Evolutionary conservation across 495 filamentous ascomycete species (phyloP), one percentile per base, ranked within the genome.

Genomic region (Penicillium cinerascens): DNA sequence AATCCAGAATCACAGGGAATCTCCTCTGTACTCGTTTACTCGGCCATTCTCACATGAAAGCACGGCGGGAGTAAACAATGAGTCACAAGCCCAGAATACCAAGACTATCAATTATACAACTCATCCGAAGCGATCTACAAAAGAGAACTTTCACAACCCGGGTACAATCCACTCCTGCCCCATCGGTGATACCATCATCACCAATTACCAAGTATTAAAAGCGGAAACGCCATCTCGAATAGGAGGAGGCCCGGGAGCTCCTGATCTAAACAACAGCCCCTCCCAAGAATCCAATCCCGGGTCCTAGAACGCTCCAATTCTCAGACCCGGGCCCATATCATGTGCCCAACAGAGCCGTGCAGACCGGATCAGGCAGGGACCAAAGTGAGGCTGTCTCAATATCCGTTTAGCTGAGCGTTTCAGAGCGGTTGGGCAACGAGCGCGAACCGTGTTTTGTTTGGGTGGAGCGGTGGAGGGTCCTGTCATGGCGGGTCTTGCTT

Each of bases 361-460:
- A 13, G 22, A 15, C 8, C 10, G 21, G n/a, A 37, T 49, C 26
- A 49, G 47, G 47, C 47, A 42, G 47, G 47, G 37, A 33, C 33
- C 25, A 16, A 52, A 52, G 50, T 52, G 50, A 52, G 50, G 50
- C 50, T 52, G 33, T 51, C 39, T 33, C 22, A 33, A 33, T 1
- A 13, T 11, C 2, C 7, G 29, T 10, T 33, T 33, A 40, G 22
- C 15, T 9, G 22, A 3, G 16, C 48, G 48, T 37, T 51, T 51
- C 39, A 43, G 48, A 43, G 26, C 41, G 16, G 44, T 47, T 47
- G 44, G 44, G 37, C 26, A 53, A 40, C 49, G 41, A 33, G 29
- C 29, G 29, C 29, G 29, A 33, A 8, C 29, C 29, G 29, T 13
- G 9, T 33, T 33, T 33, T 33, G 29, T 4, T 33, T 33, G 10